These are phyloP conservation scores for Penicillium sp. DNA, from an alignment of 2,329 filamentous ascomycete genomes.

Conservation along the genomic window DNA sequence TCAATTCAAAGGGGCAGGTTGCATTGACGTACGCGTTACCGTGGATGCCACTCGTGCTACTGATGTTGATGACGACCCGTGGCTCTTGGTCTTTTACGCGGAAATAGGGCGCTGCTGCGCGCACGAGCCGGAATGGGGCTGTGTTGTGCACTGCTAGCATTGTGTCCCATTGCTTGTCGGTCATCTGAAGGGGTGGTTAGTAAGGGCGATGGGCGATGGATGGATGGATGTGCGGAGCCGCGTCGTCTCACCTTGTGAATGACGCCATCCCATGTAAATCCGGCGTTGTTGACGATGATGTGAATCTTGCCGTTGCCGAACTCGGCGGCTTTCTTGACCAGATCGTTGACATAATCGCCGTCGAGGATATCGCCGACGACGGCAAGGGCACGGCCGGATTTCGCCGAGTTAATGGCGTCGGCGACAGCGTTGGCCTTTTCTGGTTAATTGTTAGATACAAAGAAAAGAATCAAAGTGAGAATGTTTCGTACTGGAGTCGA, in stretches of 20 bases:
- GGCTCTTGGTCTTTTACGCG: constrained; percentile 80
- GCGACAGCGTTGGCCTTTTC: constrained; percentile 71
- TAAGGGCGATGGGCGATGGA: neutral
- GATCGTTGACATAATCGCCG: constrained; percentile 66
- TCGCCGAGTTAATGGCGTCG: constrained; percentile 66
- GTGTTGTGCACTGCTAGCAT: constrained; percentile 83
- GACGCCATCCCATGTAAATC: constrained; percentile 90
- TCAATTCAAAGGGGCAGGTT: neutral
- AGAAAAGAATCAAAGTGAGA: neutral
- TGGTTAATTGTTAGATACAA: constrained; percentile 35
- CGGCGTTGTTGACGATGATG: constrained; percentile 88
- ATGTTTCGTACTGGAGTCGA: constrained; percentile 64
- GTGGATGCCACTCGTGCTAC: constrained; percentile 76
- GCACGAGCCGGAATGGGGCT: constrained; percentile 80
- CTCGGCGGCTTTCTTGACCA: constrained; percentile 74
- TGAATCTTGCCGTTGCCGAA: constrained; percentile 88
- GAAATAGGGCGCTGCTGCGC: constrained; percentile 82
- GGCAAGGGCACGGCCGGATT: constrained; percentile 67
- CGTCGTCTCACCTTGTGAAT: constrained; percentile 68
- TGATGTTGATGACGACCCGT: constrained; percentile 80
- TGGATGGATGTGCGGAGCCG: neutral
- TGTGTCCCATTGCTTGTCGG: constrained; percentile 87
- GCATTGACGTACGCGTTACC: constrained; percentile 65
- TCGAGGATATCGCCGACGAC: constrained; percentile 77
- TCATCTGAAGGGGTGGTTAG: constrained; percentile 56